phyloP scores from a whole-genome alignment of 2,329 filamentous ascomycete species.

The Colletotrichum sp. region DNA sequence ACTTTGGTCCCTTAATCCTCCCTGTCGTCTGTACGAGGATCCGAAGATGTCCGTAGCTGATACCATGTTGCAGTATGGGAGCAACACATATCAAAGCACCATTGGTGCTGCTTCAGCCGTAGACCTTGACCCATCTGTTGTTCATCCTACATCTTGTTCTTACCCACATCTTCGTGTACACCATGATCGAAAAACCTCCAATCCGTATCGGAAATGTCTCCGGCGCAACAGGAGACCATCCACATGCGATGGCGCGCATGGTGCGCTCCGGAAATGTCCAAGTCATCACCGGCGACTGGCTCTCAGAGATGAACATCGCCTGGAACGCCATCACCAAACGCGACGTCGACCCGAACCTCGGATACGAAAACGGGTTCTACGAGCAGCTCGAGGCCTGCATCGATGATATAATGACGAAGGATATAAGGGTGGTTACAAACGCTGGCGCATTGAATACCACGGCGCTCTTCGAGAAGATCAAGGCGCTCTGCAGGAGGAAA shows the following conservation, averaged over 20 bases:
- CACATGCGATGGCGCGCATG: conserved; percentile 37
- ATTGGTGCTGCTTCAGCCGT: background rate
- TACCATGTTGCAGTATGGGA: background rate
- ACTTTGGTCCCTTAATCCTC: background rate
- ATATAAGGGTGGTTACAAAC: conserved; percentile 43
- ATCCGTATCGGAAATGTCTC: conserved; percentile 24
- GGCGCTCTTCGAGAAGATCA: conserved; percentile 34
- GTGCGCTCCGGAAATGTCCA: conserved; percentile 31
- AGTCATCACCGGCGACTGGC: conserved; percentile 45
- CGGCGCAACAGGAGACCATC: conserved; percentile 37
- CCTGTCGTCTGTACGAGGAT: background rate
- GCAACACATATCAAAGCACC: background rate
- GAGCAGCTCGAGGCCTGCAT: conserved; percentile 39
- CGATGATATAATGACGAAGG: conserved; percentile 36
- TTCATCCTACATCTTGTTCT: accelerated
- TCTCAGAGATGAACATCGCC: conserved; percentile 58
- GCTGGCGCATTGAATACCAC: conserved; percentile 42
- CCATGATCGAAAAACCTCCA: conserved; percentile 32
- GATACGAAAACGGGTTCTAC: conserved; percentile 19
- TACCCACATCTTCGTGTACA: background rate
- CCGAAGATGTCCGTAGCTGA: background rate
- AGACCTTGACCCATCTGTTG: background rate
- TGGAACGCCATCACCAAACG: conserved; percentile 37
- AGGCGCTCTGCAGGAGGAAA: conserved; percentile 28
- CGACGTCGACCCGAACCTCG: conserved; percentile 11